Base-by-base conservation (phyloP, 208 protist species). In the Trypanosoma melophagium region DNA sequence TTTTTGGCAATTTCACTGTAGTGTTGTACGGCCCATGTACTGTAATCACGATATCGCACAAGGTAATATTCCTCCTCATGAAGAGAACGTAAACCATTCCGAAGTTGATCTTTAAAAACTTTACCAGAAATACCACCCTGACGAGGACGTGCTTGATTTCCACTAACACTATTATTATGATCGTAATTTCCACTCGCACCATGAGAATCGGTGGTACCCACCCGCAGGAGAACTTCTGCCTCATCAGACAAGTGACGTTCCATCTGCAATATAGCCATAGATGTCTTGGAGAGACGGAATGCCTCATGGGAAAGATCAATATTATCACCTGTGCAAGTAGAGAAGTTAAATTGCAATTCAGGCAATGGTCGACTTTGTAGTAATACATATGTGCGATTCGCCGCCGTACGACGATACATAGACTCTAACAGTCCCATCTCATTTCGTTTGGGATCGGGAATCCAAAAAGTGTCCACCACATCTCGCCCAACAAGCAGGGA, bases 11-110 rank as follows among this genome's bases (percentile, higher is more conserved):
- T 67, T 55, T 51, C 61, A 52, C 60, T 62, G 77, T 94, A 91
- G 42, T 81, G 60, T 7, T 59, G 35, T 31, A 81, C 76, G 3
- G 82, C 84, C 88, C 88, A 94, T 10, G 71, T 38, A 50, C 83
- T 90, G 78, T 94, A 94, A 62, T 94, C 88, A 45, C 88, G 84
- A 68, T 94, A 94, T 57, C 67, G 71, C 58, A 94, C 88, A 35
- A 94, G 76, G 63, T 90, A 94, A 71, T 90, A 94, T 61, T 94
- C 85, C 47, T 94, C 88, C 61, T 89, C 76, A 51, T 94, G 78
- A 28, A 94, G 58, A 9, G 78, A 72, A 71, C 86, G 80, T 51
- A 94, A 75, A 25, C 79, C 82, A 3, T 72, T 60, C 1, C 79
- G 77, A 65, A 93, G 72, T 50, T 76, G 73, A 17, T 80, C 75